Evolutionary conservation across 805 yeast species (phyloP).

Genomic region (Sporopachydermia quercuum): DNA sequence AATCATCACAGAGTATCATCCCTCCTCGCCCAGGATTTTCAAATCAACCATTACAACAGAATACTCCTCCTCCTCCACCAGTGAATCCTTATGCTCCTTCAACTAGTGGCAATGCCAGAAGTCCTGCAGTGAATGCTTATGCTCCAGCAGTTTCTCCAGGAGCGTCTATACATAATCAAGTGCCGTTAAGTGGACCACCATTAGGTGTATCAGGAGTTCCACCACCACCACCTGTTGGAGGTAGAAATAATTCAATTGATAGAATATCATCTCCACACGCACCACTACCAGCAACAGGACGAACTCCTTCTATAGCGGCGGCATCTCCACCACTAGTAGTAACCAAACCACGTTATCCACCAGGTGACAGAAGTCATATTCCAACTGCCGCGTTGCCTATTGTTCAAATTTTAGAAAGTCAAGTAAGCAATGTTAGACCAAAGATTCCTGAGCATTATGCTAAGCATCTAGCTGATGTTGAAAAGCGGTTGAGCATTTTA

Average conservation of each 20-base stretch:
- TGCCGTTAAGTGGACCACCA: constrained; percentile 9
- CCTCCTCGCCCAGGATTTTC: constrained; percentile 8
- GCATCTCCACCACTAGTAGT: constrained; percentile 9
- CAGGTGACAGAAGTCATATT: constrained; percentile 58
- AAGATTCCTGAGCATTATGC: constrained; percentile 57
- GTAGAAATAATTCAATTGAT: neutral
- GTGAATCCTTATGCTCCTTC: constrained; percentile 10
- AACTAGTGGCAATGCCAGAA: too few relatives aligned
- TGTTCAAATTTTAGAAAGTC: constrained; percentile 35
- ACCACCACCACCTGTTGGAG: constrained; percentile 10
- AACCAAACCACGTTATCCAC: constrained; percentile 25
- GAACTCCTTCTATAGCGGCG: constrained; percentile 7
- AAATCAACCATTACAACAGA: constrained; percentile 6
- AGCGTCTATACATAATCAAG: too few relatives aligned
- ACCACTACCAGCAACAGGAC: constrained; percentile 14
- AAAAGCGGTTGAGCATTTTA: constrained; percentile 61
- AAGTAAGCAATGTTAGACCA: constrained; percentile 51
- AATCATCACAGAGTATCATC: constrained; percentile 1
- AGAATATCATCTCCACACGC: constrained; percentile 7
- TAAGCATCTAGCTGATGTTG: constrained; percentile 68
- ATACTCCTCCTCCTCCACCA: constrained; percentile 12
- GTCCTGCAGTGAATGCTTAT: too few relatives aligned
- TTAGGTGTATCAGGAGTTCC: constrained; percentile 18
- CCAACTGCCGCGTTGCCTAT: constrained; percentile 45
- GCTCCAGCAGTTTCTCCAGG: constrained; percentile 3